These are phyloP conservation scores for Pachysandra terminalis DNA, from an alignment of 164 flowering plant genomes.

Conservation along the genomic window DNA sequence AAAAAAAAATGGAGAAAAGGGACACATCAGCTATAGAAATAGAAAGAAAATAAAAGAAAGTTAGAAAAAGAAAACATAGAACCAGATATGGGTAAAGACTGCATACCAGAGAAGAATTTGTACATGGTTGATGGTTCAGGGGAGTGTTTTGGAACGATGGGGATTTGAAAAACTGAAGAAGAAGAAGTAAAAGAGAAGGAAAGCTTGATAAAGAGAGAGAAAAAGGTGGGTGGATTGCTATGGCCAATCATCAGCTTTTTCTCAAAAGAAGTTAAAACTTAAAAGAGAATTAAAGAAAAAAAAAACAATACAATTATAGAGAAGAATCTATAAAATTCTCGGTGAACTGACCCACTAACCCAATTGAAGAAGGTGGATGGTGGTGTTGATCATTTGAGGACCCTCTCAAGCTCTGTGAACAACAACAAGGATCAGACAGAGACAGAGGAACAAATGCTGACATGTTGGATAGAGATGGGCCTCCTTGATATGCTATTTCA, in stretches of 20 bases:
- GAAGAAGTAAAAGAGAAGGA: conserved; percentile 27
- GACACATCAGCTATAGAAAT: background rate
- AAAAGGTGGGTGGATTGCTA: conserved; percentile 25
- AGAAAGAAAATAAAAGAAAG: conserved; percentile 5
- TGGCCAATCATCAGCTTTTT: conserved; percentile 34
- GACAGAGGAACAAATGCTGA: conserved; percentile 34
- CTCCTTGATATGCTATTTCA: background rate
- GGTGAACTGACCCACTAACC: conserved; percentile 32
- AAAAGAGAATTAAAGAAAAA: no score
- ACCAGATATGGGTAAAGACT: background rate
- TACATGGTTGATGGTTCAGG: conserved; percentile 3
- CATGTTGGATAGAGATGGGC: conserved; percentile 13
- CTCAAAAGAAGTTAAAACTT: no score
- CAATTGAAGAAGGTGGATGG: conserved; percentile 12
- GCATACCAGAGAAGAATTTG: conserved; percentile 24
- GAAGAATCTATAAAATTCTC: background rate
- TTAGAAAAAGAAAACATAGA: background rate
- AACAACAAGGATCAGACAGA: conserved; percentile 9
- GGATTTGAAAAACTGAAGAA: conserved; percentile 6
- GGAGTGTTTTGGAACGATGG: conserved; percentile 14
- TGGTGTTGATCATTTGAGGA: background rate
- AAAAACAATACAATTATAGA: no score
- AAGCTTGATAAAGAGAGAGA: conserved; percentile 12
- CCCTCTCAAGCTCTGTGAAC: conserved; percentile 8
- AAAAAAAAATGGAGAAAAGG: conserved; percentile 1